Evolutionary conservation across 2,329 filamentous ascomycete genomes (phyloP), one percentile per base, ranked within the genome.

Genomic region (Xylaria sp.): DNA sequence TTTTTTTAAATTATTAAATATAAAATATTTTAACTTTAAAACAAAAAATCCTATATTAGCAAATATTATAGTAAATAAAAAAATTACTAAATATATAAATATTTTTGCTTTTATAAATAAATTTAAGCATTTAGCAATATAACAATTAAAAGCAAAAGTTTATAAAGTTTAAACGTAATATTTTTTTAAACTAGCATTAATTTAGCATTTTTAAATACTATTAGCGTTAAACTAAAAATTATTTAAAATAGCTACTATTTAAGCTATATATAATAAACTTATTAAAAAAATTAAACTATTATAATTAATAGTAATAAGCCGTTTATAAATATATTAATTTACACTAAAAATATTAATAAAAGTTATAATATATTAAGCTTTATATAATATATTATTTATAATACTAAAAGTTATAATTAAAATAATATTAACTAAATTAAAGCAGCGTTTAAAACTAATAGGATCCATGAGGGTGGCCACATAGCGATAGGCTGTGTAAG

Each of bases 121-220:
- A n/a, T 4, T 54, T 23, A 54, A 54, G 13, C 3, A 54, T 25
- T 44, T 54, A 23, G 7, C 4, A 19, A 11, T 11, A 9, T 44
- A 54, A 25, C 23, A 54, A 1, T 43, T 33, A n/a, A 54, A 43
- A n/a, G 2, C 8, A 5, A 43, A 54, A 25, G 19, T 54, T 5
- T 25, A 25, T 5, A 35, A 33, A 23, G 5, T 54, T n/a, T 54
- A 54, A 44, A 54, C 8, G 4, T 54, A 54, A 44, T 44, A 11
- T 11, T 44, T 54, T 2, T 27, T 43, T 10, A 23, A 10, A 1
- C 10, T 25, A n/a, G 3, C 11, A 9, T 40, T 54, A 10, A 35
- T 54, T 31, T 54, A 54, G 13, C 11, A 54, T 13, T 54, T 35
- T 13, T 44, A 54, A 44, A 11, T 54, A n/a, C 13, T 54, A n/a